A percentile compares a stretch with the other conserved stretches of the same genome.
Evolutionary conservation across 768 basidiomycete genomes (phyloP).

Genomic region (Rhodotorula kratochvilovae): DNA sequence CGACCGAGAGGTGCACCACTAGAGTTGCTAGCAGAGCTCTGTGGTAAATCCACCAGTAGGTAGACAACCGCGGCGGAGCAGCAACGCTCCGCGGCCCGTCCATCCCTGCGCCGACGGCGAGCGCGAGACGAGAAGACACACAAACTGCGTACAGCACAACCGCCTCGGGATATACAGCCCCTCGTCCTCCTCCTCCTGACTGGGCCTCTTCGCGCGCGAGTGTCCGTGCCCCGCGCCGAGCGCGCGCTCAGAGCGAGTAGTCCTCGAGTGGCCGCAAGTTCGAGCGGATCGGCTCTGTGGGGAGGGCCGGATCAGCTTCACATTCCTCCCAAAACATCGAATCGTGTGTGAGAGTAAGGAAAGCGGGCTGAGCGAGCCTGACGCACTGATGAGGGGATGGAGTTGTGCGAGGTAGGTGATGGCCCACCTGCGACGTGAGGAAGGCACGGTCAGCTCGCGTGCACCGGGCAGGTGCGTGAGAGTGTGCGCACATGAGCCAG

Average conservation of each 20-base stretch:
- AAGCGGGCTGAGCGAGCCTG: neutral
- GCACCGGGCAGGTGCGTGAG: too few species aligned
- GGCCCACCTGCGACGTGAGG: constrained; percentile 59
- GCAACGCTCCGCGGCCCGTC: too few species aligned
- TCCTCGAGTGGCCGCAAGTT: constrained; percentile 9
- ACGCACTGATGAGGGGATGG: constrained; percentile 77
- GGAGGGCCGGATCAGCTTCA: neutral
- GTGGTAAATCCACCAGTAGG: too few species aligned
- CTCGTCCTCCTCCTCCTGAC: neutral
- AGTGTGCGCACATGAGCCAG: constrained; percentile 63
- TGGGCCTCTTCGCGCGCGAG: neutral
- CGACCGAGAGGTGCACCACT: too few species aligned
- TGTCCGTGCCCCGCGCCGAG: neutral
- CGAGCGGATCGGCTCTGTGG: constrained; percentile 18
- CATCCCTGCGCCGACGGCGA: too few species aligned
- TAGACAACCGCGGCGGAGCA: too few species aligned
- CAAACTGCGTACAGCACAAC: neutral
- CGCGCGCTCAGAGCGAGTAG: neutral
- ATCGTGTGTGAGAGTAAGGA: too few species aligned
- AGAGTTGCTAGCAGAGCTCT: too few species aligned
- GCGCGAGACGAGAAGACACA: too few species aligned
- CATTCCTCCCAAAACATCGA: neutral
- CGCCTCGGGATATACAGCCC: neutral
- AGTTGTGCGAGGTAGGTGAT: constrained; percentile 94
- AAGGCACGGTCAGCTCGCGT: neutral